These are phyloP conservation scores for Atkinsonella hypoxylon DNA, from an alignment of 2,329 filamentous ascomycete genomes.

Conservation along the genomic window DNA sequence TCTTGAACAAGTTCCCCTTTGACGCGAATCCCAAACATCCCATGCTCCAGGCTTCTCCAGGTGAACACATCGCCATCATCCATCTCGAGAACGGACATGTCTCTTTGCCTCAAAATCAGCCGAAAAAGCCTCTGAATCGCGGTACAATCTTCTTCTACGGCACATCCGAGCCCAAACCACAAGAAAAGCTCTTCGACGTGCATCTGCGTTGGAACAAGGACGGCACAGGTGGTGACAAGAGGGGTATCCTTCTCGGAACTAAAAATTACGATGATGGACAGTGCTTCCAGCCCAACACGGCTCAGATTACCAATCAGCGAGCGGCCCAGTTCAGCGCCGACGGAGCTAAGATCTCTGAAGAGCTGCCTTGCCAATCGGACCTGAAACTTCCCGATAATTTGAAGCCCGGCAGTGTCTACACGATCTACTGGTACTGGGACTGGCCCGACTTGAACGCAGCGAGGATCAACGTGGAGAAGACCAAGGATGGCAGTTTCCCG, in stretches of 20 bases:
- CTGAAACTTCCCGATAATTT: slow-evolving; percentile 60
- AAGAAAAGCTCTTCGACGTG: slow-evolving; percentile 47
- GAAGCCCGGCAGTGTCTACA: slow-evolving; percentile 53
- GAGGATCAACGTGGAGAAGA: slow-evolving; percentile 27
- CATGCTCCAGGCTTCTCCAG: slow-evolving; percentile 46
- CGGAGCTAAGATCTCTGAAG: slow-evolving; percentile 40
- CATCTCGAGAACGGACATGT: slow-evolving; percentile 72
- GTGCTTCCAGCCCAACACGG: slow-evolving; percentile 69
- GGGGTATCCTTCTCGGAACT: slow-evolving; percentile 63
- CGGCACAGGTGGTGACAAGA: slow-evolving; percentile 68
- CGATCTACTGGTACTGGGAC: slow-evolving; percentile 94
- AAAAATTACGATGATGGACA: slow-evolving; percentile 82
- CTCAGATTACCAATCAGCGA: slow-evolving; percentile 45
- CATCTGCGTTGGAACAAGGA: slow-evolving; percentile 67
- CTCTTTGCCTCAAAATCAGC: slow-evolving; percentile 42
- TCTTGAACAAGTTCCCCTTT: slow-evolving; percentile 29
- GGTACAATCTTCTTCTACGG: slow-evolving; percentile 69
- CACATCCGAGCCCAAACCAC: slow-evolving; percentile 43
- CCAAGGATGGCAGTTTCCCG: slow-evolving; percentile 28
- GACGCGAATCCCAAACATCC: slow-evolving; percentile 39
- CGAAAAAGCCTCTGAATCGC: slow-evolving; percentile 50
- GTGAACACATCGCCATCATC: slow-evolving; percentile 52
- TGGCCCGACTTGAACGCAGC: slow-evolving; percentile 55
- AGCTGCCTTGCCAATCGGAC: slow-evolving; percentile 72
- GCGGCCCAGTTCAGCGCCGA: slow-evolving; percentile 40